Evolutionary conservation across 352 stramenopile species (phyloP), one percentile per base, ranked within the genome.

Genomic region (Globisporangium mamillatum): DNA sequence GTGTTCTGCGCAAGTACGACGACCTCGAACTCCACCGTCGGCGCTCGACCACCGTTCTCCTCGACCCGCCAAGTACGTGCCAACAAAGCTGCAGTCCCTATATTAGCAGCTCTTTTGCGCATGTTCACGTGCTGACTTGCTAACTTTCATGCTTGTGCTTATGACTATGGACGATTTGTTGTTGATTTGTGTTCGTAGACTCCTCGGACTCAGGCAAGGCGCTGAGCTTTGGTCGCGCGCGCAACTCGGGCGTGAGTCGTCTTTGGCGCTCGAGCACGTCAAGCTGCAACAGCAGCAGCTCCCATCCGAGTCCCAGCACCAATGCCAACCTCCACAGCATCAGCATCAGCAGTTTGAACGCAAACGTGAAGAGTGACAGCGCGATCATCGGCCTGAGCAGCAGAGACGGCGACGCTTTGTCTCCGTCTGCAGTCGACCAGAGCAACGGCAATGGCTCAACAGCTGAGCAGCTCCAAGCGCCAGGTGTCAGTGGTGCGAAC

Each of bases 1-100:
- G 69, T 29, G 80, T 83, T 57, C 68, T 81, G 38, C 81, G 84
- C 64, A 90, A 91, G 66, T 84, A 89, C 52, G 84, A 92, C n/a
- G 84, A 92, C 44, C 22, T 80, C 6, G 84, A 92, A 24, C 65
- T 61, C 46, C 65, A 70, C 34, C 75, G 82, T 1, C 79, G 84
- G 24, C 81, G 82, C 24, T 89, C 84, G 0, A 74, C 78, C 29
- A 90, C 82, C 14, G 60, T 92, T 50, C 62, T 80, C 0, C 73
- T 89, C 12, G 84, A 92, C 60, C 72, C 84, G 22, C 76, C 81
- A 25, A 71, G 84, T 92, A 82, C 60, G 84, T 82, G 4, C 29
- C 2, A 27, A 6, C 38, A 46, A 46, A n/a, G 14, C 50, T 24
- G 18, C 46, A n/a, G 44, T 46, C 0, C 36, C 24, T 60, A 34